These are phyloP conservation scores for Trichosporon sp. DNA, from an alignment of 1,284 basidiomycete species.

Conservation along the genomic window DNA sequence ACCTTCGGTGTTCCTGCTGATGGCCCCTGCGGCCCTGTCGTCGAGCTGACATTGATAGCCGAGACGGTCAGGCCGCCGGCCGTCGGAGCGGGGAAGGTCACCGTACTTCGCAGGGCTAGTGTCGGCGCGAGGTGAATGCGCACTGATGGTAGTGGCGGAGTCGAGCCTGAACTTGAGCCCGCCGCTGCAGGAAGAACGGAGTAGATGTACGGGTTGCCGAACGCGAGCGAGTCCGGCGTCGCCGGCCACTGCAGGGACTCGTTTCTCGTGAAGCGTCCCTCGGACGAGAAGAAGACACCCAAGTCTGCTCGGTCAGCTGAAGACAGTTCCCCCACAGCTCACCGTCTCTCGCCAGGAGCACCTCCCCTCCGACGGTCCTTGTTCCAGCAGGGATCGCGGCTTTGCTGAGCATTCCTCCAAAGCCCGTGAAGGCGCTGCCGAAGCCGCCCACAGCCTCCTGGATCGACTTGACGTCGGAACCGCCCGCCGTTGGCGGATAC, in stretches of 20 bases:
- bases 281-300: constrained; percentile 66
- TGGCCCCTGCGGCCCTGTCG: not conserved
- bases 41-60: constrained; percentile 2
- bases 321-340: constrained; percentile 39
- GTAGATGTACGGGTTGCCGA: constrained; percentile 78
- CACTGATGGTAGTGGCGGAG: constrained; percentile 57
- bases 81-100: constrained; percentile 57
- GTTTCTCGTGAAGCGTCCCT: constrained; percentile 62
- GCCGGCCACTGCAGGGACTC: constrained; percentile 69
- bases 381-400: constrained; percentile 62
- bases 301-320: constrained; percentile 54
- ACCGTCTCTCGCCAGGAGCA: constrained; percentile 77
- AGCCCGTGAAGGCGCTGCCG: constrained; percentile 60
- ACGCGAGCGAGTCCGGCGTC: constrained; percentile 76
- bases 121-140: constrained; percentile 77
- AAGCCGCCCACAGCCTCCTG: constrained; percentile 11
- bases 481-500: constrained; percentile 8
- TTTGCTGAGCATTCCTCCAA: constrained; percentile 75
- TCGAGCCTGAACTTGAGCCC: not conserved
- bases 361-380: constrained; percentile 61
- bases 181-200: constrained; percentile 60
- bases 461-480: not conserved
- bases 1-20: constrained; percentile 9
- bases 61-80: constrained; percentile 26
- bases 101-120: constrained; percentile 60